Evolutionary conservation across 2,329 filamentous ascomycete genomes (phyloP), one percentile per base, ranked within the genome.

Genomic region (Epichloe glyceriae): DNA sequence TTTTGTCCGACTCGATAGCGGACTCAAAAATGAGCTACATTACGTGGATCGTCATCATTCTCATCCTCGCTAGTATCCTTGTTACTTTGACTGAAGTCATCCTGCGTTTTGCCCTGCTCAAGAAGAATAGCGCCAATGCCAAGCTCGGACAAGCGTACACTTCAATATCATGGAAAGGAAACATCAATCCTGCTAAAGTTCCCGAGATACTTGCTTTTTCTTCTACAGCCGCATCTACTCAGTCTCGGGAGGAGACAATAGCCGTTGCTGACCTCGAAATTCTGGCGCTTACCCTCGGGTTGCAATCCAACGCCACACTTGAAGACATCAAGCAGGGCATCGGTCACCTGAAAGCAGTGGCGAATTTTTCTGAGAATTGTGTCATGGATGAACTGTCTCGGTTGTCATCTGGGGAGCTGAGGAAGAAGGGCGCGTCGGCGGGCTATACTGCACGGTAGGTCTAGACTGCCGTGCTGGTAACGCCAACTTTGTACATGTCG

Each of bases 31-130:
- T 96, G 86, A 95, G 88, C 58, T 76, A 78, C 57, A 95, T 96
- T 64, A 98, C 93, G 1, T 97, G 91, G 91, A 97, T 98, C 66
- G 85, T 97, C 67, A 98, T 98, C 61, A 76, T 95, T 44, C 78
- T 98, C 44, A 98, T 98, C 63, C 68, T 94, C 45, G 73, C 97
- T 57, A 91, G 85, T 63, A 97, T 98, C 61, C 73, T 89, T 49
- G 88, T 98, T 49, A 97, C 93, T 2, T 85, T 88, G 47, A 83
- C 85, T 3, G 93, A 98, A 69, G 91, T 97, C 8, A 80, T 85
- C 50, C 72, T 98, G 47, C 79, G 93, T 6, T 97, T 97, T 62
- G 82, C 76, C 30, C 85, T 95, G 50, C 70, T 95, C 48, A 62
- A 60, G 50, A 63, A 62, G 46, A 56, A 53, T 47, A 53, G 51